Evolutionary conservation across 2,329 filamentous ascomycete species (phyloP).

Genomic region (Aspergillus japonicus): DNA sequence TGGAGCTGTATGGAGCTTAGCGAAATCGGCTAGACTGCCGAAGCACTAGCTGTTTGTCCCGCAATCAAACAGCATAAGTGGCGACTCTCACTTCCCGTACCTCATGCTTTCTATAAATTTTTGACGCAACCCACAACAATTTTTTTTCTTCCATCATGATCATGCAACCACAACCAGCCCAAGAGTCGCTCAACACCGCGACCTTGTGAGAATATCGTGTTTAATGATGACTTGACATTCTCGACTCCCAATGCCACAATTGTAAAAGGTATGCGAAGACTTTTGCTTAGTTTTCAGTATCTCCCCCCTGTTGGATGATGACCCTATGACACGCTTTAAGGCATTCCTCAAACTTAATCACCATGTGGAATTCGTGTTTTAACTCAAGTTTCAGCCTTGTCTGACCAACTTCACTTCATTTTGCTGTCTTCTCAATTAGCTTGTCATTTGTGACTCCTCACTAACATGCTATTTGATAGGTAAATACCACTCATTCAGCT

Average conservation of each 20-base stretch:
- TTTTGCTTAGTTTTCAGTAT: conserved; percentile 12
- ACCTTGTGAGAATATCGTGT: conserved; percentile 1
- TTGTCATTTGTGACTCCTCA: conserved; percentile 19
- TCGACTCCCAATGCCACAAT: not conserved
- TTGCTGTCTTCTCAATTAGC: conserved; percentile 18
- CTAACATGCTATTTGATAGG: conserved; percentile 35
- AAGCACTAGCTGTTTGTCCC: conserved; percentile 13
- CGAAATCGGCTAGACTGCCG: not conserved
- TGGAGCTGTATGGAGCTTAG: not conserved
- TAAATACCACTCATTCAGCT: conserved; percentile 27
- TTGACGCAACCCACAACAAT: conserved; percentile 20
- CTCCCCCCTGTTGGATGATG: conserved; percentile 52
- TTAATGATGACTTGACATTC: conserved; percentile 2
- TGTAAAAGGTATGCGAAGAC: conserved; percentile 46
- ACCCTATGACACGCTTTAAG: conserved; percentile 61
- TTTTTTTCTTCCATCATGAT: conserved; percentile 20
- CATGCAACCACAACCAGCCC: conserved; percentile 17
- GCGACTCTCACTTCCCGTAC: conserved; percentile 16
- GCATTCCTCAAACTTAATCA: conserved; percentile 68
- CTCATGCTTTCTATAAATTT: conserved; percentile 19
- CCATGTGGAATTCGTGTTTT: conserved; percentile 62
- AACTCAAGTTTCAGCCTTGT: conserved; percentile 68
- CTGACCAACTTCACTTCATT: conserved; percentile 46
- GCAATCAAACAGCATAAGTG: conserved; percentile 20
- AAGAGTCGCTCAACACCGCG: not conserved